phyloP scores from a whole-genome alignment of 805 yeast genomes.

The Pichia eremophila region DNA sequence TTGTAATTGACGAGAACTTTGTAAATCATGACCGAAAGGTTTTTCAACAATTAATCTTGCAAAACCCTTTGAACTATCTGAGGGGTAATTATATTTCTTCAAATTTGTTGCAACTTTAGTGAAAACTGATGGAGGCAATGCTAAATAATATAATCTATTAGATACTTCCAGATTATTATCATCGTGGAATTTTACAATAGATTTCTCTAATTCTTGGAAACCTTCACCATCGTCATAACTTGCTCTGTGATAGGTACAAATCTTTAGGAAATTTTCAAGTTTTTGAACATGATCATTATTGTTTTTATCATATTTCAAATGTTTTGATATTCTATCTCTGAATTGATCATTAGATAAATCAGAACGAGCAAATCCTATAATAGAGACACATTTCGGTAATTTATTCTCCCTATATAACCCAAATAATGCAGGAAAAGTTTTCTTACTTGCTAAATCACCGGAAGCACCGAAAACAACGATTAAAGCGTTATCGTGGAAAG shows the following conservation, averaged over 20 bases:
- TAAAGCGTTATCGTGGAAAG: slow-evolving; percentile 35
- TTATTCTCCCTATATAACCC: slow-evolving; percentile 72
- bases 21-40: slow-evolving; percentile 93
- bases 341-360: slow-evolving; percentile 58
- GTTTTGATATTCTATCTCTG: slow-evolving; percentile 53
- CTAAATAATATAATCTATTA: slow-evolving; percentile 84
- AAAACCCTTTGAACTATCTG: slow-evolving; percentile 41
- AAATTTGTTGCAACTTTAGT: slow-evolving; percentile 66
- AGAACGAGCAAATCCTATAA: slow-evolving; percentile 90
- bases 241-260: slow-evolving; percentile 65
- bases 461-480: slow-evolving; percentile 90
- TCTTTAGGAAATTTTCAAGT: slow-evolving; percentile 52
- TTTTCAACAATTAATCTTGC: slow-evolving; percentile 88
- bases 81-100: slow-evolving; percentile 58
- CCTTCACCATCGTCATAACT: slow-evolving; percentile 76
- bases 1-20: slow-evolving; percentile 70
- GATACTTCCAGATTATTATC: slow-evolving; percentile 36
- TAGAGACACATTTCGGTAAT: slow-evolving; percentile 58
- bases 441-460: slow-evolving; percentile 92
- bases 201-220: slow-evolving; percentile 45
- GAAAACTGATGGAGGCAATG: slow-evolving; percentile 91
- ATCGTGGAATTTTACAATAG: slow-evolving; percentile 39
- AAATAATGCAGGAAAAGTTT: slow-evolving; percentile 82
- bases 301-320: slow-evolving; percentile 36
- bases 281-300: slow-evolving; percentile 23